phyloP scores from a whole-genome alignment of 768 basidiomycete genomes.

The Podaxis sp. region DNA sequence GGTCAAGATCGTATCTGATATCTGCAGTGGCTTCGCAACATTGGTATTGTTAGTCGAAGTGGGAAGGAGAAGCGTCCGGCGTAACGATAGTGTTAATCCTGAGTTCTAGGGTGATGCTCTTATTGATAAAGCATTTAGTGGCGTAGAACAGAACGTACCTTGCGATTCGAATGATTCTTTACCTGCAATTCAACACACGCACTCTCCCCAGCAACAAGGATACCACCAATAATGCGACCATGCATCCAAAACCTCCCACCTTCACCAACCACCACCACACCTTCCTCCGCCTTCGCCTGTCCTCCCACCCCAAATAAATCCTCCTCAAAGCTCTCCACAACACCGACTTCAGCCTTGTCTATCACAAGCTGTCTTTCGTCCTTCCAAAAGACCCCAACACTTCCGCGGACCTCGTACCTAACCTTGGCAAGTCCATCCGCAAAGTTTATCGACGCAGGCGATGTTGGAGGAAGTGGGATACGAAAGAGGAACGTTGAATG shows the following conservation, averaged over 20 bases:
- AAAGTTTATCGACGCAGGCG: slow-evolving; percentile 70
- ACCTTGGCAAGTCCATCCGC: slow-evolving; percentile 65
- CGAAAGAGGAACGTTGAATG: slow-evolving; percentile 76
- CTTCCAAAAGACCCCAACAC: slow-evolving; percentile 71
- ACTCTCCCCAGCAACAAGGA: slow-evolving; percentile 63
- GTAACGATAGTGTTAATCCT: slow-evolving; percentile 56
- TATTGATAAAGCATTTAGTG: not conserved
- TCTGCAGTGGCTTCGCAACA: slow-evolving; percentile 43
- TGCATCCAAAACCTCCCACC: slow-evolving; percentile 78
- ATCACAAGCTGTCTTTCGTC: slow-evolving; percentile 68
- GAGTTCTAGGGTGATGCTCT: slow-evolving; percentile 46
- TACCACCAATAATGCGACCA: slow-evolving; percentile 57
- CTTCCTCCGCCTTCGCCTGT: slow-evolving; percentile 40
- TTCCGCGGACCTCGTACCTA: slow-evolving; percentile 70
- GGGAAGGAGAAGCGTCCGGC: slow-evolving; percentile 56
- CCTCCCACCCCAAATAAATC: slow-evolving; percentile 26
- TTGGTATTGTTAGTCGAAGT: slow-evolving; percentile 22
- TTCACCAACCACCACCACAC: slow-evolving; percentile 60
- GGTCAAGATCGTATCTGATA: slow-evolving; percentile 63
- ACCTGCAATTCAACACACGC: slow-evolving; percentile 74
- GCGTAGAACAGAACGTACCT: slow-evolving; percentile 39
- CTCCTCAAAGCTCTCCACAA: slow-evolving; percentile 52
- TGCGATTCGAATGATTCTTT: slow-evolving; percentile 78
- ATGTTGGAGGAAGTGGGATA: slow-evolving; percentile 63
- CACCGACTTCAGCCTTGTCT: slow-evolving; percentile 54